Evolutionary conservation across 2,329 filamentous ascomycete genomes (phyloP).

Genomic region (Alternaria sp.): DNA sequence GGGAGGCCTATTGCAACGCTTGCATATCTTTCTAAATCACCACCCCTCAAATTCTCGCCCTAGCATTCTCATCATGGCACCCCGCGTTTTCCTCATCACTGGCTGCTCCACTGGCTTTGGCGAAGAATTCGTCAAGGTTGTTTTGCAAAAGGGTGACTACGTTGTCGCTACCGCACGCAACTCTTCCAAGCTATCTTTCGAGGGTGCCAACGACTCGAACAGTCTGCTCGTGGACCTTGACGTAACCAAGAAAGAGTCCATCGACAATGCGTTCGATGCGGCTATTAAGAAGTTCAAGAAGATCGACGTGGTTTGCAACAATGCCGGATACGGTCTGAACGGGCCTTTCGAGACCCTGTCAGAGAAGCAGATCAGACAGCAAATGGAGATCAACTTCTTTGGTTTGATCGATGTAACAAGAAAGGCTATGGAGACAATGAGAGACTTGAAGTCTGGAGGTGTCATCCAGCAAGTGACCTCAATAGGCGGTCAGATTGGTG

Average conservation of each 20-base stretch:
- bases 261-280: constrained; percentile 55
- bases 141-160: constrained; percentile 52
- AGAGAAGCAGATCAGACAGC: constrained; percentile 57
- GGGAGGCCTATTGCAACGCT: background rate
- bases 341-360: constrained; percentile 61
- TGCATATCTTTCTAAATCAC: background rate
- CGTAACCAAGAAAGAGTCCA: constrained; percentile 56
- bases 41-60: background rate
- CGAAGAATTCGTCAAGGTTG: constrained; percentile 52
- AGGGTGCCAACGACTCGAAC: constrained; percentile 54
- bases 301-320: constrained; percentile 67
- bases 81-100: constrained; percentile 57
- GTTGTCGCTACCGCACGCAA: constrained; percentile 56
- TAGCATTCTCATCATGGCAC: constrained; percentile 44
- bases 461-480: constrained; percentile 63
- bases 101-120: constrained; percentile 58
- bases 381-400: constrained; percentile 68
- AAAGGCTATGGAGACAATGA: constrained; percentile 53
- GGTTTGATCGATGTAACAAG: constrained; percentile 62
- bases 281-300: constrained; percentile 59
- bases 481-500: constrained; percentile 57
- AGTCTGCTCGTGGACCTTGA: constrained; percentile 60
- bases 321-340: constrained; percentile 64
- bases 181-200: constrained; percentile 50
- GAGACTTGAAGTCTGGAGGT: constrained; percentile 59